These are phyloP conservation scores for Furcasterigmium sp. DNA, from an alignment of 2,329 filamentous ascomycete species.

Conservation along the genomic window DNA sequence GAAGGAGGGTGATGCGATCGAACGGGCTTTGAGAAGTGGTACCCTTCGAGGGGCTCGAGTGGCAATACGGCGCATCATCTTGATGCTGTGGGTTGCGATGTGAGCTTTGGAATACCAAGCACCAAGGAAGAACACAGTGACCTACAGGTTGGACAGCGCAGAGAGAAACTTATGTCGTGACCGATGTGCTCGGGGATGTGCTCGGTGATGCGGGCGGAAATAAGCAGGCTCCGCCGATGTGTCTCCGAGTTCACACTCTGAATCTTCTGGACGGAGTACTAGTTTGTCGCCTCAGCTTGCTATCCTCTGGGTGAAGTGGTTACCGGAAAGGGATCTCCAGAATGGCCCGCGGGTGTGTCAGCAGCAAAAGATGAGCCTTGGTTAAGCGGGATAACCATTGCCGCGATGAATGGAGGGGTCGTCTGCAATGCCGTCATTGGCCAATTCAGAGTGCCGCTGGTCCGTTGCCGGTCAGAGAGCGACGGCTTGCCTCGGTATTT, in stretches of 20 bases:
- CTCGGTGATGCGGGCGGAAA: no score
- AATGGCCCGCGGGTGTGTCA: conserved; percentile 5
- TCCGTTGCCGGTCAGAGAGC: conserved; percentile 2
- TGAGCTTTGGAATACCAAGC: no score
- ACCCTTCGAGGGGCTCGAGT: conserved; percentile 22
- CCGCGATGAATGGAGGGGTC: conserved; percentile 20
- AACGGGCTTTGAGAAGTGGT: conserved; percentile 13
- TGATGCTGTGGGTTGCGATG: no score
- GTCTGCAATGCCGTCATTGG: conserved; percentile 5
- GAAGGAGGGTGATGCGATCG: conserved; percentile 10
- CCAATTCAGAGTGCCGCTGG: conserved; percentile 7
- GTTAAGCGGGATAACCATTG: conserved; percentile 18
- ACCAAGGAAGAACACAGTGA: no score
- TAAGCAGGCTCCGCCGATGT: no score
- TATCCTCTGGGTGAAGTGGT: neutral
- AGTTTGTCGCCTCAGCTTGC: no score
- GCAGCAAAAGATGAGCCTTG: conserved; percentile 14
- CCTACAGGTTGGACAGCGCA: no score
- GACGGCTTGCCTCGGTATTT: conserved; percentile 13
- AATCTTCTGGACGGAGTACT: no score
- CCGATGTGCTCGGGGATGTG: no score
- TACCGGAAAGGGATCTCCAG: conserved; percentile 7
- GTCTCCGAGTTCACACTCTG: no score
- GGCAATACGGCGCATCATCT: conserved; percentile 27
- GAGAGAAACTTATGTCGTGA: no score